Conservation (phyloP, 164 flowering plant genomes). For the Stephania japonica region DNA sequence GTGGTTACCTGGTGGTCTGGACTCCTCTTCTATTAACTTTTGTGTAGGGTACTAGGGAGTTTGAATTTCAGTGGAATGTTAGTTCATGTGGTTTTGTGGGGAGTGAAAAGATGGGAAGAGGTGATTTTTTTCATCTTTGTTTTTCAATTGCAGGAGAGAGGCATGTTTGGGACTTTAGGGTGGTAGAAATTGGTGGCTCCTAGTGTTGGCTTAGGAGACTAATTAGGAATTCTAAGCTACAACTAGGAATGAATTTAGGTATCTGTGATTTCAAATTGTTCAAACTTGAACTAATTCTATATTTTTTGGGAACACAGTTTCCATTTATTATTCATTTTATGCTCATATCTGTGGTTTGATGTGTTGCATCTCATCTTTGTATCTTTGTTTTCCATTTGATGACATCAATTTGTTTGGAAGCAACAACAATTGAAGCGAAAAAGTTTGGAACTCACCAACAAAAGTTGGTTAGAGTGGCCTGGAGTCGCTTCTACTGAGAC, state of each 20-base stretch:
- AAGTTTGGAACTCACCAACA: neutral
- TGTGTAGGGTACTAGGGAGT: neutral
- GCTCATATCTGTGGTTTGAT: neutral
- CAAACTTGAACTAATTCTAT: neutral
- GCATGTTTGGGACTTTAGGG: too few species aligned
- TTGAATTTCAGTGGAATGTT: slow-evolving; percentile 5
- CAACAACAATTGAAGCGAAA: neutral
- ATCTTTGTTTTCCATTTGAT: neutral
- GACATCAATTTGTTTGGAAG: neutral
- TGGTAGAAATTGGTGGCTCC: neutral
- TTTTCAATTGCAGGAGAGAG: slow-evolving; percentile 3
- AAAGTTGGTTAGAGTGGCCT: too few species aligned
- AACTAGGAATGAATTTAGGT: neutral
- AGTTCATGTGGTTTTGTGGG: neutral
- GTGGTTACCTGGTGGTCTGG: neutral
- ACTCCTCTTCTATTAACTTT: neutral
- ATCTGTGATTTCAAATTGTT: neutral
- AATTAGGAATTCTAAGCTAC: neutral
- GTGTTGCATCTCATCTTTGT: neutral
- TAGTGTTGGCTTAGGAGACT: neutral
- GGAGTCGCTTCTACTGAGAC: too few species aligned
- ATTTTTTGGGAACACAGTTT: neutral
- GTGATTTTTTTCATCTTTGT: neutral
- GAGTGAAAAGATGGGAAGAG: neutral
- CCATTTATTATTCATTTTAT: neutral